Evolutionary conservation across 208 protist genomes (phyloP), one percentile per base, ranked within the genome.

Genomic region (Trypanosoma vivax): DNA sequence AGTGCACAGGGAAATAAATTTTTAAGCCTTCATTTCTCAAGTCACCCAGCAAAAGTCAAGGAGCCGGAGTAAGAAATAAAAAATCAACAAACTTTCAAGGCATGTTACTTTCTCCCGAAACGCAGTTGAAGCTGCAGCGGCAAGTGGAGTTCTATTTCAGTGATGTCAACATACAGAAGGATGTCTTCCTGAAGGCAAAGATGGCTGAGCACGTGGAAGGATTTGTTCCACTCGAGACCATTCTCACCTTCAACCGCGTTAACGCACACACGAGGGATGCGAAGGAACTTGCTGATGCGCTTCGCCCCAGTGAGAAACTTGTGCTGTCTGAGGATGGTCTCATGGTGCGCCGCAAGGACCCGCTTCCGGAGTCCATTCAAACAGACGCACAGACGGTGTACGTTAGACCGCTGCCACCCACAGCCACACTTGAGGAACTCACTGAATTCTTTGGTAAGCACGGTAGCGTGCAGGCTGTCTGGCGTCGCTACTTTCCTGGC

Each of bases 141-240:
- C 88, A 93, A 65, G 81, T 95, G 49, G 83, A 92, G 71, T 95
- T 92, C 70, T 95, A 95, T 71, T 95, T 95, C 74, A 84, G 84
- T 56, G 83, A 95, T 58, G 83, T 89, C n/a, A 95, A 95, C 66
- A 54, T 95, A 39, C 70, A 76, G 14, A 84, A 88, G 60, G 88
- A 95, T 76, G 73, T 90, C 16, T 95, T 93, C 50, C 63, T 95
- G 24, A 86, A 90, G 62, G 73, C 68, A 9, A 89, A 93, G 66
- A 90, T 95, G 75, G 78, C 85, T 18, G 83, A 92, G 65, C 70
- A 87, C 57, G 59, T 70, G 9, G 83, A 93, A 41, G 88, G 88
- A 21, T 92, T 86, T 52, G 62, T 95, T 5, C 47, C 85, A 7
- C 45, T 93, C 4, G 64, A 75, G 21, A 76, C 80, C 41, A 73